Base-by-base conservation (phyloP, 768 basidiomycete species). In the Termitomyces sp. region DNA sequence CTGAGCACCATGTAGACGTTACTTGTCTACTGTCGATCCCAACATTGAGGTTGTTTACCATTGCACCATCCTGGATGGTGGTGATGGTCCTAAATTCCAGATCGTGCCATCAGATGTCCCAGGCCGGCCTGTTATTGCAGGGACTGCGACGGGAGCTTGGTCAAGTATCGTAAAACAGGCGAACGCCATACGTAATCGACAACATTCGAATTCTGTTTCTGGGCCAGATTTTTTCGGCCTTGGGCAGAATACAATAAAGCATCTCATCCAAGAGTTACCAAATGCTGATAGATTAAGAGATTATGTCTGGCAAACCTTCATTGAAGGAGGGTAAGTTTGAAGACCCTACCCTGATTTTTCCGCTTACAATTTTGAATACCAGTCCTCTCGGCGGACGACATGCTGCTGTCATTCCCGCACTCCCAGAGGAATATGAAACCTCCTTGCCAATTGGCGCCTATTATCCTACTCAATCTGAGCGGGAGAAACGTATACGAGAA, bases 81-180 rank as follows among this genome's bases (percentile, higher is more conserved):
- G 89, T 10, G 90, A 90, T 69, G 89, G 86, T 0, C 90, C 90
- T 51, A 92, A 90, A 67, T 94, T 93, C 70, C 85, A 91, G 70
- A 90, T 93, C 63, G 80, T 87, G 52, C 85, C 88, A 18, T 79
- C 82, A 4, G 91, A 93, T 67, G 78, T 79, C 22, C 82, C 85
- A 3, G 87, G 85, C 63, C 81, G 83, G 48, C 82, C 88, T 42
- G 82, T 92, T 64, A 85, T 87, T 50, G 90, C 91, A 1, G 88
- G 88, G n/a, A 92, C 91, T 1, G 90, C 91, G 33, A 94, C 91
- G 0, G 92, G 91, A 33, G 90, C 90, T 48, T 94, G 91, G 91
- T 85, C 87, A 4, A 84, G 78, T 63, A 88, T 94, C 62, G 90
- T 94, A 51, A 87, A 85, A 65, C 84, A 88, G 51, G 91, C 92